Percentiles rank a stretch among this genome's conserved stretches.
Conservation (phyloP, 2,329 filamentous ascomycete genomes). For the Cephalotrichum gorgonifer region DNA sequence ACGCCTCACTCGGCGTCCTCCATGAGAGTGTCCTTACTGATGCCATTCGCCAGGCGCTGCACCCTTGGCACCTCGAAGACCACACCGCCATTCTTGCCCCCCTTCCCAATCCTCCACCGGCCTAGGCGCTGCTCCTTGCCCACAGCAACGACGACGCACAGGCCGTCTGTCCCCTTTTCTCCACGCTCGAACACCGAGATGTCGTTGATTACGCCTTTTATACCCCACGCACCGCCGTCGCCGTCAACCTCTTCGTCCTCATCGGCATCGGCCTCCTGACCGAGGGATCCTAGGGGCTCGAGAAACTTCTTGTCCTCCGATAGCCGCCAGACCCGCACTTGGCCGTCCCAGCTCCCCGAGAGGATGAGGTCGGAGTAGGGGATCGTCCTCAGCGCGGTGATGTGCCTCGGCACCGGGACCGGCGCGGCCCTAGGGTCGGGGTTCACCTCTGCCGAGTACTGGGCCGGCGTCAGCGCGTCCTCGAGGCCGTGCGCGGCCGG, state of each 20-base stretch:
- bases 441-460: conserved; percentile 62
- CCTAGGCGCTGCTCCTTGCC: conserved; percentile 81
- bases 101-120: conserved; percentile 58
- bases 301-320: conserved; percentile 74
- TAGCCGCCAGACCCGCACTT: conserved; percentile 75
- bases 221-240: conserved; percentile 18
- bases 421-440: conserved; percentile 51
- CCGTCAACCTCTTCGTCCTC: conserved; percentile 14
- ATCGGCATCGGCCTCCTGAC: conserved; percentile 10
- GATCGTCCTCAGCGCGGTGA: conserved; percentile 77
- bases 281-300: conserved; percentile 57
- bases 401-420: conserved; percentile 66
- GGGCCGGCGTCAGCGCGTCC: conserved; percentile 52
- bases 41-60: neutral
- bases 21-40: conserved; percentile 15
- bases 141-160: conserved; percentile 78
- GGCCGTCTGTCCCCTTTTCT: conserved; percentile 61
- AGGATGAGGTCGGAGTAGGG: conserved; percentile 87
- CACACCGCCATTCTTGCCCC: conserved; percentile 72
- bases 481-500: conserved; percentile 80
- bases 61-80: conserved; percentile 68
- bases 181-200: conserved; percentile 81
- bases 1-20: conserved; percentile 7
- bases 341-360: conserved; percentile 90
- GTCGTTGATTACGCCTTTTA: conserved; percentile 78